phyloP scores from a whole-genome alignment of 2,329 filamentous ascomycete genomes.

The Xylogone sp. region DNA sequence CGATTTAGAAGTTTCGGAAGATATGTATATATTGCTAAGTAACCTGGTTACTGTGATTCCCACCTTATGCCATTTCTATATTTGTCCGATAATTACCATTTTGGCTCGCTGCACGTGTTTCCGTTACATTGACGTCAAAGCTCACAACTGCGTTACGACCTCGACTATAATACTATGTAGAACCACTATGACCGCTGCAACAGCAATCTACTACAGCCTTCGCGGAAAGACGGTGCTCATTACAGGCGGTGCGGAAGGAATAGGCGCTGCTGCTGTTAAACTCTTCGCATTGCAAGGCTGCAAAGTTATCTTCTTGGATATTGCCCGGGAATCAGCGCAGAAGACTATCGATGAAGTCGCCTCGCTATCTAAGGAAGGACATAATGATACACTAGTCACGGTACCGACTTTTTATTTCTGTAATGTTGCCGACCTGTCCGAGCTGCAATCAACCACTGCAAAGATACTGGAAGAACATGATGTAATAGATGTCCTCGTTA shows the following conservation, averaged over 20 bases:
- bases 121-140: too few relatives aligned
- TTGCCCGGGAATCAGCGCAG: conserved; percentile 27
- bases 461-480: conserved; percentile 25
- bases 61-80: too few relatives aligned
- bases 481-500: conserved; percentile 30
- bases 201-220: conserved; percentile 39
- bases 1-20: too few relatives aligned
- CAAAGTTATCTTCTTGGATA: conserved; percentile 42
- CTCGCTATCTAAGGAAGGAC: neutral
- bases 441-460: conserved; percentile 30
- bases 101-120: too few relatives aligned
- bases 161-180: too few relatives aligned
- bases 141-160: too few relatives aligned
- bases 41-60: too few relatives aligned
- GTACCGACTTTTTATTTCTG: conserved; percentile 37
- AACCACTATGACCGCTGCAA: neutral
- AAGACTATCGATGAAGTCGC: conserved; percentile 23
- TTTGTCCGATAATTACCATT: too few relatives aligned
- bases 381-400: conserved; percentile 5
- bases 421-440: conserved; percentile 36
- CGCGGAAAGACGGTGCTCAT: conserved; percentile 37
- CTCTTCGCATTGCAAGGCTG: conserved; percentile 41
- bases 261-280: conserved; percentile 41
- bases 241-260: conserved; percentile 43
- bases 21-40: too few relatives aligned